Conservation (phyloP, 176 grass and related monocot species). For the Avena sativa region DNA sequence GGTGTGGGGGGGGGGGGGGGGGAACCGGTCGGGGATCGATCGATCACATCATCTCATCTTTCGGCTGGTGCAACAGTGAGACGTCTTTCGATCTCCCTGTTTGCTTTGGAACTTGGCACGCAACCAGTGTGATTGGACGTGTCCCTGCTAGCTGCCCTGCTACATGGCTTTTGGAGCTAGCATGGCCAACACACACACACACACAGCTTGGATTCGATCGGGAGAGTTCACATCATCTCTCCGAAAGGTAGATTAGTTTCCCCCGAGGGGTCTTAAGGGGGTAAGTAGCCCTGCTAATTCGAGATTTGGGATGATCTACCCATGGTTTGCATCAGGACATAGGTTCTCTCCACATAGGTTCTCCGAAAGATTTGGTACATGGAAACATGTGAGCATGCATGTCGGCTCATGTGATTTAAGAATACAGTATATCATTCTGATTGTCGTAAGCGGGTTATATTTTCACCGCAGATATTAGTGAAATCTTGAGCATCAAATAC, state of each 20-base stretch:
- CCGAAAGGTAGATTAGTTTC: not conserved
- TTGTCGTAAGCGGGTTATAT: not conserved
- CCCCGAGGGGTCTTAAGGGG: not conserved
- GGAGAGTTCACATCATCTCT: not conserved
- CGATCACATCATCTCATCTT: slow-evolving; percentile 39
- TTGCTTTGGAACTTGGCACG: slow-evolving; percentile 61
- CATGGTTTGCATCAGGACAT: not conserved
- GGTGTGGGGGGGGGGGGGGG: slow-evolving; percentile 24
- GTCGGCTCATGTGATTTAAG: slow-evolving; percentile 24
- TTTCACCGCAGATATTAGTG: not conserved
- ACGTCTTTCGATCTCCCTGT: slow-evolving; percentile 56
- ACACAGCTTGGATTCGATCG: slow-evolving; percentile 35
- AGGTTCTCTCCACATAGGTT: slow-evolving; percentile 1
- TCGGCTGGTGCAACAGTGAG: slow-evolving; percentile 51
- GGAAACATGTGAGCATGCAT: slow-evolving; percentile 37
- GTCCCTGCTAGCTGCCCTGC: not conserved
- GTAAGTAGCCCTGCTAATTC: not conserved
- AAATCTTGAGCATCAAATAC: not conserved
- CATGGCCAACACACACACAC: not conserved
- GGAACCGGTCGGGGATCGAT: slow-evolving; percentile 20
- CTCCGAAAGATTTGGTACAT: slow-evolving; percentile 17
- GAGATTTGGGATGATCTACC: slow-evolving; percentile 39
- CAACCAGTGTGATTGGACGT: slow-evolving; percentile 53
- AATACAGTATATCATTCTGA: not conserved
- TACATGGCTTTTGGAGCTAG: slow-evolving; percentile 32